Percentiles rank a stretch among this genome's conserved stretches.
Conservation (phyloP, 768 basidiomycete genomes). For the Boletus tomentosulus region DNA sequence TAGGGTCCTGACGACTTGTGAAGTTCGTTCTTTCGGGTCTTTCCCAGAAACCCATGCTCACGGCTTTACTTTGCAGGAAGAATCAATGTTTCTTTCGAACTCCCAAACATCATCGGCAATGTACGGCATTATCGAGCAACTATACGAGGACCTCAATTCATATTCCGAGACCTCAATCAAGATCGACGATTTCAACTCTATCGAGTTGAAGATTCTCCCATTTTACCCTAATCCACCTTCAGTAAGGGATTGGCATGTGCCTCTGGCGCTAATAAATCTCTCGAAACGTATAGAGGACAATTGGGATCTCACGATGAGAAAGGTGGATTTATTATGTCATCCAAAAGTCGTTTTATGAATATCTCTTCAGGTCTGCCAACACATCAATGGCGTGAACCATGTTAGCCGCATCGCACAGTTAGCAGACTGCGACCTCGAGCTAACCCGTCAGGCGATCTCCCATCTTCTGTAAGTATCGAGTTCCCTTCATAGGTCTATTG, state of each 20-base stretch:
- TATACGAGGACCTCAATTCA: slow-evolving; percentile 96
- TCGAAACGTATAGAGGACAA: slow-evolving; percentile 78
- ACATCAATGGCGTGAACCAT: slow-evolving; percentile 90
- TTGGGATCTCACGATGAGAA: slow-evolving; percentile 94
- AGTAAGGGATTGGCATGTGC: slow-evolving; percentile 95
- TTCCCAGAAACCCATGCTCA: slow-evolving; percentile 1
- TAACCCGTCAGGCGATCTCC: slow-evolving; percentile 83
- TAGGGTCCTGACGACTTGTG: slow-evolving; percentile 81
- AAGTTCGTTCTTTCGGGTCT: slow-evolving; percentile 50
- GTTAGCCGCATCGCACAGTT: slow-evolving; percentile 87
- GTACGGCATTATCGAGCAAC: slow-evolving; percentile 85
- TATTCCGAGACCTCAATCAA: slow-evolving; percentile 94
- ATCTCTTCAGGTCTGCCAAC: slow-evolving; percentile 53
- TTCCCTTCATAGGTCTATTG: not conserved
- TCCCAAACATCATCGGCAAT: slow-evolving; percentile 62
- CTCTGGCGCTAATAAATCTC: slow-evolving; percentile 82
- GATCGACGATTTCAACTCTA: slow-evolving; percentile 88
- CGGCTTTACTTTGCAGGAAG: slow-evolving; percentile 52
- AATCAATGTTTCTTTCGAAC: slow-evolving; percentile 83
- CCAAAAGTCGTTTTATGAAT: not conserved
- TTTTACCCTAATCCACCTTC: slow-evolving; percentile 92
- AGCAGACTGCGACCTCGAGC: slow-evolving; percentile 79
- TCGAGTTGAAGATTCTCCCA: slow-evolving; percentile 94
- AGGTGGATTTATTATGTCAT: slow-evolving; percentile 42
- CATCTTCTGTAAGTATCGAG: slow-evolving; percentile 73